phyloP scores from a whole-genome alignment of 1,139 yeast genomes.

The Suhomyces ambrosiae region DNA sequence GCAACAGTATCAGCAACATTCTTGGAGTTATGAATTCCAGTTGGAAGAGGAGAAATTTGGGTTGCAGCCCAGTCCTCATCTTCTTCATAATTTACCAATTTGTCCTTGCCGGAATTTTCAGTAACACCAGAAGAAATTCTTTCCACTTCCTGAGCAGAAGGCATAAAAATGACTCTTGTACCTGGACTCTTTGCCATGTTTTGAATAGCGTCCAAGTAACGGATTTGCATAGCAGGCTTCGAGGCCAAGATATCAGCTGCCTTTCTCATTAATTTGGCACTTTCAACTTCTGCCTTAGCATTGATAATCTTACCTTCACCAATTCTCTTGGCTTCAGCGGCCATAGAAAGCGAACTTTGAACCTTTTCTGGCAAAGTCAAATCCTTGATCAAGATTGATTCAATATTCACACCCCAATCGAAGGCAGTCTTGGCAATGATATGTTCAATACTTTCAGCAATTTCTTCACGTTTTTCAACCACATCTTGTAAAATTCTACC shows the following conservation, averaged over 20 bases:
- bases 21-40: slow-evolving; percentile 13
- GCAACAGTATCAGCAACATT: slow-evolving; percentile 20
- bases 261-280: slow-evolving; percentile 76
- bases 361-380: slow-evolving; percentile 59
- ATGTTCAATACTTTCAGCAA: slow-evolving; percentile 65
- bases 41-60: slow-evolving; percentile 3
- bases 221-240: slow-evolving; percentile 77
- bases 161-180: slow-evolving; percentile 76
- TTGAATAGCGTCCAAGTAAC: slow-evolving; percentile 81
- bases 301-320: slow-evolving; percentile 79
- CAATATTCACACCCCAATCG: slow-evolving; percentile 75
- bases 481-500: slow-evolving; percentile 69
- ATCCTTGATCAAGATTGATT: slow-evolving; percentile 71
- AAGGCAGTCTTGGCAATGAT: slow-evolving; percentile 65
- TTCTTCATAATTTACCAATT: slow-evolving; percentile 19
- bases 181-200: slow-evolving; percentile 65
- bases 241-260: slow-evolving; percentile 79
- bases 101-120: slow-evolving; percentile 10
- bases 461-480: slow-evolving; percentile 73
- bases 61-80: slow-evolving; percentile 21
- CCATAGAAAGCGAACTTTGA: slow-evolving; percentile 66
- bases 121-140: slow-evolving; percentile 23
- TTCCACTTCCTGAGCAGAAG: slow-evolving; percentile 50
- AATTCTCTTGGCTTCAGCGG: slow-evolving; percentile 75
- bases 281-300: slow-evolving; percentile 76